phyloP scores from a whole-genome alignment of 2,329 filamentous ascomycete species.

The Neonectria sp. region DNA sequence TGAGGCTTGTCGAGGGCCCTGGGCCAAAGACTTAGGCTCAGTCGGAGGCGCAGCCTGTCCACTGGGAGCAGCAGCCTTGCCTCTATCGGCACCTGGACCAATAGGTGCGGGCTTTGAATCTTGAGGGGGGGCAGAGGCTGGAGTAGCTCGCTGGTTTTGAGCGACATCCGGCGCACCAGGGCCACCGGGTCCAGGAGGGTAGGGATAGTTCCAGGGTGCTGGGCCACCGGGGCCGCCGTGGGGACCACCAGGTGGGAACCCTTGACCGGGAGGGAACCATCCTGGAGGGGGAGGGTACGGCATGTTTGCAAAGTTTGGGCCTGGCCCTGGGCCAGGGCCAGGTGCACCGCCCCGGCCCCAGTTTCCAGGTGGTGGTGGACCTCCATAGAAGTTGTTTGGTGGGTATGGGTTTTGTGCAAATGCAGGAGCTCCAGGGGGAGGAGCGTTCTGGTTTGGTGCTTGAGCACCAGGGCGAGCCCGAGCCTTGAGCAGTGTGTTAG shows the following conservation, averaged over 20 bases:
- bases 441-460: conserved; percentile 51
- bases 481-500: conserved; percentile 55
- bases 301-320: conserved; percentile 79
- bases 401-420: conserved; percentile 63
- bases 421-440: conserved; percentile 54
- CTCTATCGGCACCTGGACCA: conserved; percentile 65
- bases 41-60: conserved; percentile 62
- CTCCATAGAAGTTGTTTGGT: conserved; percentile 64
- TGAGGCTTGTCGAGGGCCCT: conserved; percentile 62
- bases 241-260: conserved; percentile 75
- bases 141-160: conserved; percentile 68
- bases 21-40: conserved; percentile 68
- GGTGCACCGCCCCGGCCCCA: conserved; percentile 69
- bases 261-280: conserved; percentile 85
- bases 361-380: conserved; percentile 66
- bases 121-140: conserved; percentile 55
- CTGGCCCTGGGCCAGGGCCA: conserved; percentile 70
- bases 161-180: conserved; percentile 71
- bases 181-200: conserved; percentile 68
- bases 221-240: conserved; percentile 72
- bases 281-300: conserved; percentile 83
- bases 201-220: conserved; percentile 73
- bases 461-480: conserved; percentile 56
- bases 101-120: conserved; percentile 66
- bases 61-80: conserved; percentile 62